Evolutionary conservation across 106 monocot species (phyloP).

Genomic region (Dactylorhiza incarnata): DNA sequence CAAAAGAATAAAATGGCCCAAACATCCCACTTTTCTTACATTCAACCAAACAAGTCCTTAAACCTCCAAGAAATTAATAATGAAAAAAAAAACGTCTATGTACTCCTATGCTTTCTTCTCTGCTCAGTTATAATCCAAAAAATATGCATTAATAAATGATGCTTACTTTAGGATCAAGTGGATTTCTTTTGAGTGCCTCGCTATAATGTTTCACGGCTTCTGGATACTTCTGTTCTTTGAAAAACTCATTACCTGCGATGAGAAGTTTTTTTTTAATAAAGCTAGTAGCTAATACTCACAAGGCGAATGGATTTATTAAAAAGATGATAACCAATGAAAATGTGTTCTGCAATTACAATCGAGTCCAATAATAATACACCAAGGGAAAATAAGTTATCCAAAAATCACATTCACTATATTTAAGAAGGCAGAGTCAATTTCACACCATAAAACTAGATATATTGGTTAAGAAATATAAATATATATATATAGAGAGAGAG

Average conservation of each 20-base stretch:
- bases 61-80: neutral
- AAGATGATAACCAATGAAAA: too few relatives aligned
- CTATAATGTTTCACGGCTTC: constrained; percentile 91
- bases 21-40: neutral
- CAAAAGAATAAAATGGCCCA: neutral
- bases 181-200: constrained; percentile 89
- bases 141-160: neutral
- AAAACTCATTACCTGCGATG: constrained; percentile 73
- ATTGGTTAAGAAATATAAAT: too few relatives aligned
- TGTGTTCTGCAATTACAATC: too few relatives aligned
- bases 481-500: too few relatives aligned
- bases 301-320: neutral
- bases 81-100: neutral
- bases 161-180: constrained; percentile 72
- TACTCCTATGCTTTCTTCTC: neutral
- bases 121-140: neutral
- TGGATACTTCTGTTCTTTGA: constrained; percentile 85
- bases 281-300: neutral
- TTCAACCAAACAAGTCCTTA: neutral
- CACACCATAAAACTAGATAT: too few relatives aligned
- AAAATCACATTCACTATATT: neutral
- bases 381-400: neutral
- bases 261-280: neutral
- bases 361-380: too few relatives aligned
- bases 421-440: too few relatives aligned